These are phyloP conservation scores for Lactuca sativa DNA, from an alignment of 129 eudicot species.

Conservation along the genomic window DNA sequence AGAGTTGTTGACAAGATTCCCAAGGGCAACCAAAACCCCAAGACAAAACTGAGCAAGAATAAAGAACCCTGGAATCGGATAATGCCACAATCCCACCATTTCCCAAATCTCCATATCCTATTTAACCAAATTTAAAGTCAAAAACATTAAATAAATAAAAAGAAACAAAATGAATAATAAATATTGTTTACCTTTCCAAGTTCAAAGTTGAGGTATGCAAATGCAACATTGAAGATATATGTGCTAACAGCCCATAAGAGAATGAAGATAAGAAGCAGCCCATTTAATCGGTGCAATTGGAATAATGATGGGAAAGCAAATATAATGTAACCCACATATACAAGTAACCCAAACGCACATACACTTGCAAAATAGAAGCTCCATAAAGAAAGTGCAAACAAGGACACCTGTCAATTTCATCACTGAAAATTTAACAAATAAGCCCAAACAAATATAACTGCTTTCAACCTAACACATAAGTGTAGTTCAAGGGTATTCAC, in stretches of 20 bases:
- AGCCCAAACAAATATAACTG: slow-evolving; percentile 24
- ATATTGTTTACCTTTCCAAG: slow-evolving; percentile 51
- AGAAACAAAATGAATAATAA: not conserved
- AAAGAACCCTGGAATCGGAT: slow-evolving; percentile 56
- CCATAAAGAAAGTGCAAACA: slow-evolving; percentile 72
- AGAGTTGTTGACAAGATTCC: slow-evolving; percentile 52
- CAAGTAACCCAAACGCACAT: slow-evolving; percentile 76
- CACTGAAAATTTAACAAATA: slow-evolving; percentile 35
- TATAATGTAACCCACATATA: slow-evolving; percentile 65
- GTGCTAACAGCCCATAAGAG: slow-evolving; percentile 77
- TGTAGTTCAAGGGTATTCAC: slow-evolving; percentile 23
- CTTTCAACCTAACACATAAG: not conserved
- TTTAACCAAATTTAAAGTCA: slow-evolving; percentile 4
- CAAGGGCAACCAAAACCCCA: slow-evolving; percentile 52
- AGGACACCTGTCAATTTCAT: slow-evolving; percentile 55
- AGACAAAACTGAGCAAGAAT: slow-evolving; percentile 56
- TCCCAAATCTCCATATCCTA: slow-evolving; percentile 62
- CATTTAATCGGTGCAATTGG: slow-evolving; percentile 63
- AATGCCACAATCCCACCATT: slow-evolving; percentile 58
- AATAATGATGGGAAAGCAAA: slow-evolving; percentile 65
- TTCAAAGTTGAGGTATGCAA: slow-evolving; percentile 57
- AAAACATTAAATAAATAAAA: not conserved
- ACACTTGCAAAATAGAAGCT: slow-evolving; percentile 77
- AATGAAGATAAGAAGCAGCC: slow-evolving; percentile 71
- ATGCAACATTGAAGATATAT: slow-evolving; percentile 69